A percentile compares a stretch with the other conserved stretches of the same genome.
These are phyloP conservation scores for Chlorella sp. DNA, from an alignment of 139 green algal species.

Conservation along the genomic window DNA sequence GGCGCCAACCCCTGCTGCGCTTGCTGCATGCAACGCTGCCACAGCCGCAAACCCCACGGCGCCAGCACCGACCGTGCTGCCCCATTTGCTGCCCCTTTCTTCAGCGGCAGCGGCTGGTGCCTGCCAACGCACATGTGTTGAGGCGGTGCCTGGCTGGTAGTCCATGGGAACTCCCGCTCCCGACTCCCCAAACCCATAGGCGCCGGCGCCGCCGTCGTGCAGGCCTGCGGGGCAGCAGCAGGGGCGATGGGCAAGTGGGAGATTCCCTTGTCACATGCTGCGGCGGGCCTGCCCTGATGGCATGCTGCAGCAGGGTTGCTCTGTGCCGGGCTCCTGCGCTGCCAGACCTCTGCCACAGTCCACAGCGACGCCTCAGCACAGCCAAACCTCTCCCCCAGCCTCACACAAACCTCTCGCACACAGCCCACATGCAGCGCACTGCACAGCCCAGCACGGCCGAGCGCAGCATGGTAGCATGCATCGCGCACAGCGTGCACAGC, in stretches of 20 bases:
- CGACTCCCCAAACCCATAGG: constrained; percentile 28
- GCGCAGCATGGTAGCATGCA: not conserved
- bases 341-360: too few relatives aligned
- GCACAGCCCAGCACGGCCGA: not conserved
- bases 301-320: too few relatives aligned
- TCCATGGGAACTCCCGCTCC: not conserved
- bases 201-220: constrained; percentile 16
- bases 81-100: not conserved
- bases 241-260: not conserved
- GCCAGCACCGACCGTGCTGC: not conserved
- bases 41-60: too few relatives aligned
- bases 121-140: not conserved
- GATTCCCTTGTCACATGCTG: too few relatives aligned
- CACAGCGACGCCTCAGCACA: too few relatives aligned
- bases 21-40: not conserved
- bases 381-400: too few relatives aligned
- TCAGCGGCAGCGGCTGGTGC: too few relatives aligned
- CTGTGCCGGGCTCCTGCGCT: too few relatives aligned
- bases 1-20: not conserved
- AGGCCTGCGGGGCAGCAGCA: constrained; percentile 9
- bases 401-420: too few relatives aligned
- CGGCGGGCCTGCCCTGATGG: too few relatives aligned
- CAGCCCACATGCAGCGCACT: too few relatives aligned
- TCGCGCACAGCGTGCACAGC: not conserved
- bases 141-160: constrained; percentile 21